Percentiles rank a stretch among this genome's conserved stretches.
These are phyloP conservation scores for Suillus discolor DNA, from an alignment of 768 basidiomycete species.

Conservation along the genomic window DNA sequence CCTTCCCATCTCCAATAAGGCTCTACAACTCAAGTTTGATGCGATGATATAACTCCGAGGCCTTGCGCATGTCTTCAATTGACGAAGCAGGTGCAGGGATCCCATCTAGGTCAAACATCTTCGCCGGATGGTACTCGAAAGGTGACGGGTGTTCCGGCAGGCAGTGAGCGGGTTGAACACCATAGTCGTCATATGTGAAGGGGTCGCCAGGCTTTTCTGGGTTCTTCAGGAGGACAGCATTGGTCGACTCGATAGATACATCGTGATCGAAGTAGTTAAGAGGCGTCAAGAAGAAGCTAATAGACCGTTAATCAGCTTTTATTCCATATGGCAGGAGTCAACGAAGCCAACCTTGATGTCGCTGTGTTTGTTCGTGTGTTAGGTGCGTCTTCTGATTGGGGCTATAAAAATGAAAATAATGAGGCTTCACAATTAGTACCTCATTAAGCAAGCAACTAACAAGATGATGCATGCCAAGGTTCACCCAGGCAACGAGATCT, in stretches of 20 bases:
- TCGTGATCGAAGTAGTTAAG: conserved; percentile 70
- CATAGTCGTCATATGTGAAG: conserved; percentile 53
- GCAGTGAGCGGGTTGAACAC: conserved; percentile 46
- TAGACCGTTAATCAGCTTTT: not conserved
- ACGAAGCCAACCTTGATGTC: conserved; percentile 45
- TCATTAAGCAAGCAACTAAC: conserved; percentile 27
- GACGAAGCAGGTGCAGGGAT: conserved; percentile 28
- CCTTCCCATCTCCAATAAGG: not conserved
- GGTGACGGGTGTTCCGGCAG: conserved; percentile 38
- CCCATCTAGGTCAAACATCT: conserved; percentile 38
- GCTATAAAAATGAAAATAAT: conserved; percentile 32
- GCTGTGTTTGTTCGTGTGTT: conserved; percentile 61
- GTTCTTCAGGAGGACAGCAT: conserved; percentile 50
- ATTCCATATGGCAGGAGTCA: not conserved
- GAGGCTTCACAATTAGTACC: not conserved
- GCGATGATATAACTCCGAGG: conserved; percentile 42
- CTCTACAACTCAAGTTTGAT: conserved; percentile 35
- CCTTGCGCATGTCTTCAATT: conserved; percentile 42
- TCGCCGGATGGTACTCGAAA: conserved; percentile 41
- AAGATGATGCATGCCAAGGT: conserved; percentile 68
- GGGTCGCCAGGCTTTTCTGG: conserved; percentile 40
- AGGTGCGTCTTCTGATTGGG: conserved; percentile 66
- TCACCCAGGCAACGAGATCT: conserved; percentile 69
- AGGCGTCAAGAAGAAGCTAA: conserved; percentile 59
- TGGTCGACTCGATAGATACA: conserved; percentile 57